Conservation (phyloP, 352 stramenopile genomes). For the Pythium pyrilobum region DNA sequence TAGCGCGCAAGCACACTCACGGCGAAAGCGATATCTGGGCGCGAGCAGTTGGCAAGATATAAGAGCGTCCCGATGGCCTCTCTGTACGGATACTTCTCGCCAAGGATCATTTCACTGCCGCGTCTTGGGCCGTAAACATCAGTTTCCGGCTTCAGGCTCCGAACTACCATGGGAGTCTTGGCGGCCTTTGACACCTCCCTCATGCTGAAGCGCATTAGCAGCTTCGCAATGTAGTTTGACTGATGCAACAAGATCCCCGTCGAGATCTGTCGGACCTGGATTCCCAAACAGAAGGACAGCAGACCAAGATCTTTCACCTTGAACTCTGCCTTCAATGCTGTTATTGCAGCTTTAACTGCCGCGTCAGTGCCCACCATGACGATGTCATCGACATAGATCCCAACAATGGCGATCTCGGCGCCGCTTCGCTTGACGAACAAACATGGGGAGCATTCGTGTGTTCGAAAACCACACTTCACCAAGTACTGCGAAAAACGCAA, state of each 20-base stretch:
- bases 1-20: conserved; percentile 17
- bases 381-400: conserved; percentile 18
- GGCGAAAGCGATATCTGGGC: conserved; percentile 17
- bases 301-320: conserved; percentile 14
- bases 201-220: conserved; percentile 17
- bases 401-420: conserved; percentile 19
- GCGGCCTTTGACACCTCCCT: conserved; percentile 3
- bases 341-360: conserved; percentile 10
- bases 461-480: conserved; percentile 13
- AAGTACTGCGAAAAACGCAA: conserved; percentile 17
- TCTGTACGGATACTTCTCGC: conserved; percentile 14
- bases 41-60: conserved; percentile 14
- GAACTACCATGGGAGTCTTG: conserved; percentile 17
- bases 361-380: conserved; percentile 18
- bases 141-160: conserved; percentile 15
- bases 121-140: conserved; percentile 15
- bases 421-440: conserved; percentile 16
- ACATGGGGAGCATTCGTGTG: conserved; percentile 10
- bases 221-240: conserved; percentile 10
- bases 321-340: conserved; percentile 16
- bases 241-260: conserved; percentile 16
- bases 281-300: conserved; percentile 13
- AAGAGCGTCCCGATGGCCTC: conserved; percentile 12
- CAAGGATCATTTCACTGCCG: conserved; percentile 9
- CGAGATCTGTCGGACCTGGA: conserved; percentile 15